Percentiles rank a stretch among this genome's conserved stretches.
Conservation (phyloP, 2,329 filamentous ascomycete species). For the Fusarium chaquense region DNA sequence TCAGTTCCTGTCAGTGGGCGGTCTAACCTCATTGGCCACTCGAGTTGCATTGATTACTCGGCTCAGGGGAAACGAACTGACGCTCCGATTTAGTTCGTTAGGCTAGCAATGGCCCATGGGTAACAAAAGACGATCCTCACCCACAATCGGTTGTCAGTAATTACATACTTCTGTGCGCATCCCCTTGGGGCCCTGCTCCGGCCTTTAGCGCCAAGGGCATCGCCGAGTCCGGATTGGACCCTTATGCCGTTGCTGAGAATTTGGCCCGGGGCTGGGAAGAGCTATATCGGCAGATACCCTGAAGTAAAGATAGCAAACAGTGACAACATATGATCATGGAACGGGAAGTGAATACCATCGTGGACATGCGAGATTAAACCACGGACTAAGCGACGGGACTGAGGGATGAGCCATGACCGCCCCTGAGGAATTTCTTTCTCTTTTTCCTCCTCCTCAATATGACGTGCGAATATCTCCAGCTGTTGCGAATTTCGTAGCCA, state of each 20-base stretch:
- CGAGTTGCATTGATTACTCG: constrained; percentile 1
- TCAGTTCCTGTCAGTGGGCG: constrained; percentile 7
- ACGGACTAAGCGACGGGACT: constrained; percentile 24
- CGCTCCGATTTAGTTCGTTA: constrained; percentile 8
- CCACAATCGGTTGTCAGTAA: neutral
- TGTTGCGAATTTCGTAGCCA: neutral
- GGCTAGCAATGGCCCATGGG: neutral
- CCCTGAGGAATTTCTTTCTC: constrained; percentile 2
- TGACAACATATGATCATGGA: constrained; percentile 9
- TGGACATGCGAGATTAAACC: constrained; percentile 34
- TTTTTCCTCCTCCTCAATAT: neutral
- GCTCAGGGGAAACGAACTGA: constrained; percentile 14
- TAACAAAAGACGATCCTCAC: constrained; percentile 6
- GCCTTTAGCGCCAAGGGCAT: constrained; percentile 27
- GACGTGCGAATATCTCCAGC: neutral
- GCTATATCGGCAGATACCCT: constrained; percentile 12
- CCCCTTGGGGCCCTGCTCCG: constrained; percentile 20
- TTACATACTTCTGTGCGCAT: neutral
- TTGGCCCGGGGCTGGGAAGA: constrained; percentile 1
- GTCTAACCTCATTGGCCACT: constrained; percentile 19
- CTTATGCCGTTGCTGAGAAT: constrained; percentile 5
- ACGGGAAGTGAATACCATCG: constrained; percentile 12
- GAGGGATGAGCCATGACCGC: constrained; percentile 25
- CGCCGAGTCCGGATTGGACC: constrained; percentile 28
- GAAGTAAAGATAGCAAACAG: constrained; percentile 5